Conservation (phyloP, 2,329 filamentous ascomycete genomes). For the Coniochaeta sp. region DNA sequence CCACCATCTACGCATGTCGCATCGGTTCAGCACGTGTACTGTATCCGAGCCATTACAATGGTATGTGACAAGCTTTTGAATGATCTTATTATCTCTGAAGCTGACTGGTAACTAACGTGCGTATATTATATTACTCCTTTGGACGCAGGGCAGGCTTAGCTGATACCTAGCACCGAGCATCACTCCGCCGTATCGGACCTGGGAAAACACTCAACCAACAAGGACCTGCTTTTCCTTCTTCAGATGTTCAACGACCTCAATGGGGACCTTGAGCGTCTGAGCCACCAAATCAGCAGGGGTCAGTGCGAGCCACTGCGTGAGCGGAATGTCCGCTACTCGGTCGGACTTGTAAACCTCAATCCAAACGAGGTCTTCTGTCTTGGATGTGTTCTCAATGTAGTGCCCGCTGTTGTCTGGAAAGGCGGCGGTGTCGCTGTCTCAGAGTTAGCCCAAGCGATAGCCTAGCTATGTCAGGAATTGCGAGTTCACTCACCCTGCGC, state of each 20-base stretch:
- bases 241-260: conserved; percentile 47
- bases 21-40: no score
- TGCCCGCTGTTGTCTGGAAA: conserved; percentile 61
- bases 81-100: no score
- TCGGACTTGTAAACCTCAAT: conserved; percentile 66
- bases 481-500: conserved; percentile 32
- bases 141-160: no score
- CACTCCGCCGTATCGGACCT: no score
- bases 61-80: no score
- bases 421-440: conserved; percentile 54
- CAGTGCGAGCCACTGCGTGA: conserved; percentile 64
- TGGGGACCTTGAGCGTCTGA: conserved; percentile 49
- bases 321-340: conserved; percentile 56
- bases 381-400: conserved; percentile 62
- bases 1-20: no score
- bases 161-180: no score
- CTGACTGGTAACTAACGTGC: no score
- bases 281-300: conserved; percentile 58
- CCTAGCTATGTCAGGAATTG: background rate
- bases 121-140: no score
- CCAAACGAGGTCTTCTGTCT: conserved; percentile 57
- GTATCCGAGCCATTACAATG: no score
- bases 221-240: conserved; percentile 60
- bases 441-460: background rate
- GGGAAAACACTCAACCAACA: conserved; percentile 23